phyloP scores from a whole-genome alignment of 2,329 filamentous ascomycete genomes.

The Tolypocladium sp. region DNA sequence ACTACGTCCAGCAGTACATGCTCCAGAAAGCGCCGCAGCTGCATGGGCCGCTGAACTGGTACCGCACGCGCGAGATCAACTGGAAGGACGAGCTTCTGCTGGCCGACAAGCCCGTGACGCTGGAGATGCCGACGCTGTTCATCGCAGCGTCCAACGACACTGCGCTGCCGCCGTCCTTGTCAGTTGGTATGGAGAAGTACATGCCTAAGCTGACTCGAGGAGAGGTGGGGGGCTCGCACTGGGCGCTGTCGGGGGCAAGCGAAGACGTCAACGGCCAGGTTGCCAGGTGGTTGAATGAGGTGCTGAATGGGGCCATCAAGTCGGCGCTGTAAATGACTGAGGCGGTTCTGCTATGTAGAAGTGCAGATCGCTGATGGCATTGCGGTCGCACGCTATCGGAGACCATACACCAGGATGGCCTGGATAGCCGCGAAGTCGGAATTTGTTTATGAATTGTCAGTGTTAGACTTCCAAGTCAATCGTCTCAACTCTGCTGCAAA shows the following conservation, averaged over 20 bases:
- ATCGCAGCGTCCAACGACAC: conserved; percentile 62
- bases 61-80: conserved; percentile 65
- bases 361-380: not conserved
- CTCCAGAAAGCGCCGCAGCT: conserved; percentile 50
- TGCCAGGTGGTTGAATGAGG: conserved; percentile 52
- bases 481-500: not conserved
- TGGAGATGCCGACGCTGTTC: conserved; percentile 62
- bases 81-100: conserved; percentile 63
- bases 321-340: conserved; percentile 13
- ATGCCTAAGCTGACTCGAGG: conserved; percentile 56
- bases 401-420: not conserved
- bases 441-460: not conserved
- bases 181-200: conserved; percentile 58
- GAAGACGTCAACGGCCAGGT: conserved; percentile 62
- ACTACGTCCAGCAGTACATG: conserved; percentile 66
- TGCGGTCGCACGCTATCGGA: not conserved
- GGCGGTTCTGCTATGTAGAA: not conserved
- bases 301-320: conserved; percentile 15
- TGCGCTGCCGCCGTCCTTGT: conserved; percentile 65
- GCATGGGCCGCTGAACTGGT: conserved; percentile 81
- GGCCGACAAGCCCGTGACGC: conserved; percentile 43
- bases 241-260: conserved; percentile 70
- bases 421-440: not conserved
- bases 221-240: conserved; percentile 66
- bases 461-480: not conserved